These are phyloP conservation scores for Fusarium protoensiforme DNA, from an alignment of 2,329 filamentous ascomycete genomes.

Conservation along the genomic window DNA sequence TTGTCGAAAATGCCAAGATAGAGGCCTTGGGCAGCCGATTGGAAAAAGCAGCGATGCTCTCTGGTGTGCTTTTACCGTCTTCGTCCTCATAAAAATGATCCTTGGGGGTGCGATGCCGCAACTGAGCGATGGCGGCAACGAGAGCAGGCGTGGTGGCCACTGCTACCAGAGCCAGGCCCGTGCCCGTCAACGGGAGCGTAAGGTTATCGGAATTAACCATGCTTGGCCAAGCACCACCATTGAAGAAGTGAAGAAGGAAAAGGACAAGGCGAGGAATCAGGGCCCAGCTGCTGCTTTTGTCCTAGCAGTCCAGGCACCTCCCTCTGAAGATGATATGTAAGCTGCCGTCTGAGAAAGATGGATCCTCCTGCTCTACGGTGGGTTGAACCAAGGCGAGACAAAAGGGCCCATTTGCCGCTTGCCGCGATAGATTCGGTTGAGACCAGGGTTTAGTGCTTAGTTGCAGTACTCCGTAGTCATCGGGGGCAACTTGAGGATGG, in stretches of 20 bases:
- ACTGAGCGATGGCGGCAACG: slow-evolving; percentile 48
- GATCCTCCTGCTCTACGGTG: slow-evolving; percentile 13
- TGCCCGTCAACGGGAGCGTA: slow-evolving; percentile 44
- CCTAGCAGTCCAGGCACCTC: slow-evolving; percentile 14
- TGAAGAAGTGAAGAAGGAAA: neutral
- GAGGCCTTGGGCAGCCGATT: slow-evolving; percentile 66
- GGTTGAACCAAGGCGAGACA: slow-evolving; percentile 31
- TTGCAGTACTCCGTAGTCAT: neutral
- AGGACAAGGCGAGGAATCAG: neutral
- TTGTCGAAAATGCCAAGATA: slow-evolving; percentile 63
- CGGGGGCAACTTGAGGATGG: neutral
- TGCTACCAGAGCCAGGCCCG: slow-evolving; percentile 49
- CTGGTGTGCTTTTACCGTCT: slow-evolving; percentile 75
- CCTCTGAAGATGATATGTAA: slow-evolving; percentile 29
- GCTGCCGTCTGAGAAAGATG: slow-evolving; percentile 22
- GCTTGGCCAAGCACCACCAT: neutral
- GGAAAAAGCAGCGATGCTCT: slow-evolving; percentile 72
- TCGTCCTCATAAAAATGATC: slow-evolving; percentile 72
- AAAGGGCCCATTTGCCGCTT: neutral
- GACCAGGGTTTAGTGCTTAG: neutral
- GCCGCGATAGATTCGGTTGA: slow-evolving; percentile 4
- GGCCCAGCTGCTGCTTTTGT: slow-evolving; percentile 17
- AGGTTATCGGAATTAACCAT: slow-evolving; percentile 27
- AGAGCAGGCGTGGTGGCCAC: slow-evolving; percentile 53
- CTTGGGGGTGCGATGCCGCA: slow-evolving; percentile 49